Conservation (phyloP, 1,284 basidiomycete species). For the Malassezia equina region DNA sequence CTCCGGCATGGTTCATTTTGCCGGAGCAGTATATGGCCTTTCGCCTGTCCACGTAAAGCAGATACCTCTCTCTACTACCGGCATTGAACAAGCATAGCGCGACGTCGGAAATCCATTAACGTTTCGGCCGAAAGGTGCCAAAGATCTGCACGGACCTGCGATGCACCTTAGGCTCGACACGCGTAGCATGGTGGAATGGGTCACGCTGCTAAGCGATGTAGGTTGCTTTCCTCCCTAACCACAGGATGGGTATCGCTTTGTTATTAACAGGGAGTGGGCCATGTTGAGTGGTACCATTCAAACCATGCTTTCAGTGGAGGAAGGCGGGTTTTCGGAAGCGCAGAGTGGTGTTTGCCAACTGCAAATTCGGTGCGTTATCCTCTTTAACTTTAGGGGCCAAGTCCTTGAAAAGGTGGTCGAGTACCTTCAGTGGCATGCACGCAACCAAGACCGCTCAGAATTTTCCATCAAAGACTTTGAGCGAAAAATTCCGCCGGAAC, state of each 20-base stretch:
- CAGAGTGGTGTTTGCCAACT: slow-evolving; percentile 48
- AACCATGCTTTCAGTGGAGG: slow-evolving; percentile 30
- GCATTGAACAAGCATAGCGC: background rate
- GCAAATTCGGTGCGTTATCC: slow-evolving; percentile 47
- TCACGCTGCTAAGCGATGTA: slow-evolving; percentile 39
- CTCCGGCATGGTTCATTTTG: background rate
- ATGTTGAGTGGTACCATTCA: slow-evolving; percentile 29
- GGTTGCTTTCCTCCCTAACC: slow-evolving; percentile 2
- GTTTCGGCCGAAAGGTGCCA: slow-evolving; percentile 9
- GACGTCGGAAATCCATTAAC: slow-evolving; percentile 6
- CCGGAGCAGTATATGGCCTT: background rate
- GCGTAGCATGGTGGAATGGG: slow-evolving; percentile 21
- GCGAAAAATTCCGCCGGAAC: slow-evolving; percentile 66
- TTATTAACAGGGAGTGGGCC: slow-evolving; percentile 26
- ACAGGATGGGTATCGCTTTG: slow-evolving; percentile 37
- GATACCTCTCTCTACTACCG: background rate
- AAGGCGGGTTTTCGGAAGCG: slow-evolving; percentile 48
- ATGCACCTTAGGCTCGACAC: background rate
- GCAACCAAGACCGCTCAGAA: slow-evolving; percentile 58
- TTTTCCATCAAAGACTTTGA: slow-evolving; percentile 68
- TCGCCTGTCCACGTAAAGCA: background rate
- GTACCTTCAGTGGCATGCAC: slow-evolving; percentile 66
- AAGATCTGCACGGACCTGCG: background rate
- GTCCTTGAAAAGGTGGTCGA: slow-evolving; percentile 72
- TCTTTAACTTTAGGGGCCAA: slow-evolving; percentile 50